These are phyloP conservation scores for Calonectria henricotiae DNA, from an alignment of 2,329 filamentous ascomycete species.

Conservation along the genomic window DNA sequence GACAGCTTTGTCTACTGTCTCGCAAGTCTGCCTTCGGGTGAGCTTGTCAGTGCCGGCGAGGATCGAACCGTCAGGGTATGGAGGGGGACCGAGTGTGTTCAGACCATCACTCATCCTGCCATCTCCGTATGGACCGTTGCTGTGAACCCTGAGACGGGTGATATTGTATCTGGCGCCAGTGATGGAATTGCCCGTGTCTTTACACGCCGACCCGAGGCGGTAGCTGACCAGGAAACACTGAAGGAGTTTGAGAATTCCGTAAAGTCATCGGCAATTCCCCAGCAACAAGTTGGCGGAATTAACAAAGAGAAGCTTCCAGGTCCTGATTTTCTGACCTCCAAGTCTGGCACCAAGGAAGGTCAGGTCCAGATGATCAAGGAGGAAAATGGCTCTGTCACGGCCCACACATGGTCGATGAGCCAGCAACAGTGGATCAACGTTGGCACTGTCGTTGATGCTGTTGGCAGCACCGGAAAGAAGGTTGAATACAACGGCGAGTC, in stretches of 20 bases:
- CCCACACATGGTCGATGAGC: constrained; percentile 87
- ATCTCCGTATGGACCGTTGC: constrained; percentile 97
- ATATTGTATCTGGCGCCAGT: constrained; percentile 94
- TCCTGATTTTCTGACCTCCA: constrained; percentile 86
- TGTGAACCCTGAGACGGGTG: constrained; percentile 85
- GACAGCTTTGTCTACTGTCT: constrained; percentile 96
- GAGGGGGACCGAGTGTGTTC: constrained; percentile 86
- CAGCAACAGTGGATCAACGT: constrained; percentile 87
- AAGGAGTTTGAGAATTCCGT: constrained; percentile 87
- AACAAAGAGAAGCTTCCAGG: constrained; percentile 95
- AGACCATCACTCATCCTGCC: constrained; percentile 97
- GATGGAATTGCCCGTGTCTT: constrained; percentile 91
- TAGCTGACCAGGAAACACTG: constrained; percentile 79
- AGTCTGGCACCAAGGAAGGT: constrained; percentile 94
- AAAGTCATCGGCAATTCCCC: constrained; percentile 87
- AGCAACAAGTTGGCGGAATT: constrained; percentile 86
- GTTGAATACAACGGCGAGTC: constrained; percentile 85
- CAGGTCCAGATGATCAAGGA: constrained; percentile 95
- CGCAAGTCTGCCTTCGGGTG: constrained; percentile 83
- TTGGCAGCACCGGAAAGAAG: constrained; percentile 86
- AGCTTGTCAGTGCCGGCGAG: constrained; percentile 92
- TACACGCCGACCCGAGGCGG: constrained; percentile 78
- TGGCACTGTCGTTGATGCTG: constrained; percentile 94
- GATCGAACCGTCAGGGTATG: constrained; percentile 95
- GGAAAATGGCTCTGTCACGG: constrained; percentile 84